Percentiles rank a stretch among this genome's conserved stretches.
These are phyloP conservation scores for Fraxinus angustifolia DNA, from an alignment of 305 asterid genomes.

Conservation along the genomic window DNA sequence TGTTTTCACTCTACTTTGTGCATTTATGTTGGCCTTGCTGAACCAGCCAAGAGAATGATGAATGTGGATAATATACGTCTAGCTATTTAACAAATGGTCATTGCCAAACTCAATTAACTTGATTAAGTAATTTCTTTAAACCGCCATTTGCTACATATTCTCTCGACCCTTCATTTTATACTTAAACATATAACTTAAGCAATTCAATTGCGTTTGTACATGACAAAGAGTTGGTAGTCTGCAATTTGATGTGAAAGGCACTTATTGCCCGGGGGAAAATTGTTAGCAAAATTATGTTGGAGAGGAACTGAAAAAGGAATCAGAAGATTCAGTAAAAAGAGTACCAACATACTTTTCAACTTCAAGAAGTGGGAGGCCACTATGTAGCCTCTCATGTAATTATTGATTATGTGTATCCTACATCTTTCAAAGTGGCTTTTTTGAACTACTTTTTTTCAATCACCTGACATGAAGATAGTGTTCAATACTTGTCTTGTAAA, in stretches of 20 bases:
- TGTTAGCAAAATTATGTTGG: conserved; percentile 6
- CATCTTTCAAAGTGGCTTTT: conserved; percentile 14
- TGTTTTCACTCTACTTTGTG: background rate
- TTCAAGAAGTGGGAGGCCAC: conserved; percentile 39
- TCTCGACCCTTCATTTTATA: background rate
- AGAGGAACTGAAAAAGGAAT: background rate
- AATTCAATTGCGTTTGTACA: conserved; percentile 7
- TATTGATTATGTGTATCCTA: conserved; percentile 19
- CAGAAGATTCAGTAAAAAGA: background rate
- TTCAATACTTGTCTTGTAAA: background rate
- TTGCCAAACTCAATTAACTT: background rate
- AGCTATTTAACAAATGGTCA: background rate
- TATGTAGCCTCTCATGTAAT: conserved; percentile 7
- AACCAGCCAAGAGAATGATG: background rate
- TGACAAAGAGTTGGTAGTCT: conserved; percentile 15
- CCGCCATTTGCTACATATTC: background rate
- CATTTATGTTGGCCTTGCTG: background rate
- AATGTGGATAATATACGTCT: background rate
- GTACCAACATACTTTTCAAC: conserved; percentile 5
- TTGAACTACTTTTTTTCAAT: background rate
- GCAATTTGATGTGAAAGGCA: background rate
- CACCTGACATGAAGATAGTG: background rate
- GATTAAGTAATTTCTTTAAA: background rate
- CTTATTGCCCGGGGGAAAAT: background rate
- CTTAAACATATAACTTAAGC: background rate